Percentiles rank a stretch among this genome's conserved stretches.
phyloP scores from a whole-genome alignment of 495 filamentous ascomycete genomes.

The Neurospora sp. region DNA sequence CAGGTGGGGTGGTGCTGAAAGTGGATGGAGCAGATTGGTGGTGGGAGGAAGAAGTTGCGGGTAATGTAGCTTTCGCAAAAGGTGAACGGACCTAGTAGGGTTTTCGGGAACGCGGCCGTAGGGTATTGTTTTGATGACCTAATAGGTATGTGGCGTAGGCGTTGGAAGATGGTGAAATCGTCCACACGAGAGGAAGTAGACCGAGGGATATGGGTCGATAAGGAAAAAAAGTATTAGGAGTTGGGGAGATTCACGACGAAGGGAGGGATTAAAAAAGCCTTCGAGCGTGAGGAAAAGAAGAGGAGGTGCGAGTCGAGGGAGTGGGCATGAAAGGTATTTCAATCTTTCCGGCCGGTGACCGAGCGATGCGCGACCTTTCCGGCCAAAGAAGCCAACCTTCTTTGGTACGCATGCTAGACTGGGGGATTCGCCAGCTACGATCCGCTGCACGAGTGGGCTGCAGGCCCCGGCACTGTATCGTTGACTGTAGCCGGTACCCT shows the following conservation, averaged over 20 bases:
- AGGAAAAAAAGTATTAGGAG: constrained; percentile 17
- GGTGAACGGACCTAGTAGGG: constrained; percentile 5
- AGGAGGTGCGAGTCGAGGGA: constrained; percentile 11
- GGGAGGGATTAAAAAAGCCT: constrained; percentile 28
- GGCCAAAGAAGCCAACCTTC: constrained; percentile 17
- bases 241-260: constrained; percentile 30
- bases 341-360: constrained; percentile 17
- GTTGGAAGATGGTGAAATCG: constrained; percentile 14
- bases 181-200: constrained; percentile 11
- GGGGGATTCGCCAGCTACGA: constrained; percentile 5
- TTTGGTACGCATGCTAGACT: constrained; percentile 3
- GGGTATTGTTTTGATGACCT: constrained; percentile 22
- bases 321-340: constrained; percentile 23
- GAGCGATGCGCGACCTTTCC: constrained; percentile 19
- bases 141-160: constrained; percentile 18
- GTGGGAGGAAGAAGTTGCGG: constrained; percentile 1
- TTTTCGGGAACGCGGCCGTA: constrained; percentile 10
- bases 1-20: not conserved
- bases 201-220: constrained; percentile 3
- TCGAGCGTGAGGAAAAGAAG: constrained; percentile 25
- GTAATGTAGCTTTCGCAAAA: constrained; percentile 1
- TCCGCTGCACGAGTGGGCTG: not conserved
- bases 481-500: constrained; percentile 11
- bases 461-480: constrained; percentile 8
- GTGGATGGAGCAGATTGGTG: not conserved